A percentile compares a stretch with the other conserved stretches of the same genome.
Conservation (phyloP, 2,329 filamentous ascomycete genomes). For the Knufia fluminis region DNA sequence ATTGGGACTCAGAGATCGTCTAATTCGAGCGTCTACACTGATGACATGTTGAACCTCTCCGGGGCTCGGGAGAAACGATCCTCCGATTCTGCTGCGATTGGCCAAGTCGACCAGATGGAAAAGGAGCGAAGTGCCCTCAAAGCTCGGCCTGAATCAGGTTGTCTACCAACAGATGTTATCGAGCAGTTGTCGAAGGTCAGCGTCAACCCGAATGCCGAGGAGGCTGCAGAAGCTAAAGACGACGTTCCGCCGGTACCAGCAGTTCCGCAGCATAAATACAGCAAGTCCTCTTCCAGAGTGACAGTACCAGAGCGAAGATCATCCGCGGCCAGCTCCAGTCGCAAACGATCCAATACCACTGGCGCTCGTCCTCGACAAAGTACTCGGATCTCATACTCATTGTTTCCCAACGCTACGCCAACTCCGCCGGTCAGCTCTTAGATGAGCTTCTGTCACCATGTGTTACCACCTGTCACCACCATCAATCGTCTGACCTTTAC, state of each 20-base stretch:
- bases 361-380: conserved; percentile 14
- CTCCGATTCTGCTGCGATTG: background rate
- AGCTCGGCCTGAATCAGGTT: conserved; percentile 10
- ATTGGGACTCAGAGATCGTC: conserved; percentile 40
- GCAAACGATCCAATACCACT: conserved; percentile 18
- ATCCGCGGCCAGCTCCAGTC: conserved; percentile 14
- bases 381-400: conserved; percentile 35
- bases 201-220: conserved; percentile 17
- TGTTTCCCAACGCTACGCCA: conserved; percentile 27
- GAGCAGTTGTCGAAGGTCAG: conserved; percentile 27
- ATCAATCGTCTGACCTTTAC: background rate
- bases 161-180: conserved; percentile 17
- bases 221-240: conserved; percentile 29
- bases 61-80: conserved; percentile 26
- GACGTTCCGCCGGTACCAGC: conserved; percentile 22
- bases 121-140: conserved; percentile 25
- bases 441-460: background rate
- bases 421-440: background rate
- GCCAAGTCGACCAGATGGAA: background rate
- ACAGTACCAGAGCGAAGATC: conserved; percentile 18
- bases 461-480: conserved; percentile 1
- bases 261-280: conserved; percentile 19
- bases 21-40: conserved; percentile 37
- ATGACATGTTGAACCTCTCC: conserved; percentile 25
- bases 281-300: conserved; percentile 15